Conservation (phyloP, 208 protist species). For the Trypanosoma theileri region DNA sequence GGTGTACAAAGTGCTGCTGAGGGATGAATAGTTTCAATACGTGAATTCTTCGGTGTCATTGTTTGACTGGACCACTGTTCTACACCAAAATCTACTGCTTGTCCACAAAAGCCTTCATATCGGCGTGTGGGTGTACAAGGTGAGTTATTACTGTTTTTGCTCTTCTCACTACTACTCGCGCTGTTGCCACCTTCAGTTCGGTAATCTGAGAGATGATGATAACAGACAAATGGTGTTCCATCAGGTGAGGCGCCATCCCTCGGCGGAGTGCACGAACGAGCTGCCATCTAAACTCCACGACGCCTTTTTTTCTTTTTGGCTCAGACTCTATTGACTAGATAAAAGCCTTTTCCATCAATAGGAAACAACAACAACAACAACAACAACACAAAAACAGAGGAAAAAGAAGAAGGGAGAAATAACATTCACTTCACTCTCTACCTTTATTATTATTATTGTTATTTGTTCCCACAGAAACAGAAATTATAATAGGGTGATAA, state of each 20-base stretch:
- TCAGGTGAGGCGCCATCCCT: conserved; percentile 19
- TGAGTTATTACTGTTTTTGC: too few relatives aligned
- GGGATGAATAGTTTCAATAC: conserved; percentile 1
- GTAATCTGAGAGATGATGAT: conserved; percentile 31
- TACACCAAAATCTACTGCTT: neutral
- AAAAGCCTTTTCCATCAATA: too few relatives aligned
- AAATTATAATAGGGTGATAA: too few relatives aligned
- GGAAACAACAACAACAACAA: too few relatives aligned
- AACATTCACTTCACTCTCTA: too few relatives aligned
- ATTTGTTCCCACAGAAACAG: too few relatives aligned
- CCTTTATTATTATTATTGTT: too few relatives aligned
- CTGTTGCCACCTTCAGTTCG: conserved; percentile 22
- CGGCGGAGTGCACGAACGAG: conserved; percentile 35
- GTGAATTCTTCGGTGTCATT: conserved; percentile 22
- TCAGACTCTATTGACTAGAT: neutral
- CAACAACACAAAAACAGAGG: too few relatives aligned
- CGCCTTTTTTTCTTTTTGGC: neutral
- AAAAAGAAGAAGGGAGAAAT: too few relatives aligned
- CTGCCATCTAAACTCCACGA: conserved; percentile 18
- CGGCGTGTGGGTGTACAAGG: conserved; percentile 8
- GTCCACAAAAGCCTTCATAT: neutral
- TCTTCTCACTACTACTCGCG: neutral
- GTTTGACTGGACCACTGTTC: conserved; percentile 15
- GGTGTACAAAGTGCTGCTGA: conserved; percentile 58
- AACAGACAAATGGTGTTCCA: conserved; percentile 24